These are phyloP conservation scores for Symbiodinium pilosum DNA, from an alignment of 73 alveolate genomes.

Conservation along the genomic window DNA sequence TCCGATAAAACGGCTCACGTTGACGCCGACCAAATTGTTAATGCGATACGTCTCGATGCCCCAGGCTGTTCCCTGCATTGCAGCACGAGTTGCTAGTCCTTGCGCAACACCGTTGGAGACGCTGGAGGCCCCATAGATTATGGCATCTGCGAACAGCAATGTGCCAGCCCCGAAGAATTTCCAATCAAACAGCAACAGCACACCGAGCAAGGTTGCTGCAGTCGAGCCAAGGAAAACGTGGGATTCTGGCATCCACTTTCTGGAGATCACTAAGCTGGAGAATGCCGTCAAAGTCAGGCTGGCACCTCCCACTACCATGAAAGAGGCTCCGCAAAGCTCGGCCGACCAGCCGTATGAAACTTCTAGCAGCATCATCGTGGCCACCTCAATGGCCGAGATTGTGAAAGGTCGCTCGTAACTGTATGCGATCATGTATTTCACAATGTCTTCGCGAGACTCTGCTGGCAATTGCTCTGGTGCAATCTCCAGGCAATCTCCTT, in stretches of 20 bases:
- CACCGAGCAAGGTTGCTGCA: neutral
- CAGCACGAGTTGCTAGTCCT: slow-evolving; percentile 36
- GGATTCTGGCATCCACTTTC: neutral
- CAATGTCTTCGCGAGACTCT: neutral
- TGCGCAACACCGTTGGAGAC: slow-evolving; percentile 6
- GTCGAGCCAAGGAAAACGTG: neutral
- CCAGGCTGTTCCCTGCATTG: neutral
- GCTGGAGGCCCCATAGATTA: slow-evolving; percentile 16
- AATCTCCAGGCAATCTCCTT: neutral
- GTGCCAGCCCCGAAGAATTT: neutral
- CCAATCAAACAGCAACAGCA: neutral
- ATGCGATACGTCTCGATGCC: neutral
- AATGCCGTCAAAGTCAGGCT: neutral
- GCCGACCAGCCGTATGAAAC: slow-evolving; percentile 29
- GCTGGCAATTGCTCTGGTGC: neutral
- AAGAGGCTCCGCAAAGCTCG: neutral
- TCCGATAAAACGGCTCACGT: neutral
- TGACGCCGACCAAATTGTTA: neutral
- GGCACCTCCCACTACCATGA: neutral
- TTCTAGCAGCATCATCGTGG: slow-evolving; percentile 50
- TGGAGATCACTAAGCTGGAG: neutral
- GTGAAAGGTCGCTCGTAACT: slow-evolving; percentile 2
- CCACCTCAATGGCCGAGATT: slow-evolving; percentile 40
- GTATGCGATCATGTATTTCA: neutral
- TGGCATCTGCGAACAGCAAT: neutral